phyloP scores from a whole-genome alignment of 306 rosid genomes.

The Malus sylvestris region DNA sequence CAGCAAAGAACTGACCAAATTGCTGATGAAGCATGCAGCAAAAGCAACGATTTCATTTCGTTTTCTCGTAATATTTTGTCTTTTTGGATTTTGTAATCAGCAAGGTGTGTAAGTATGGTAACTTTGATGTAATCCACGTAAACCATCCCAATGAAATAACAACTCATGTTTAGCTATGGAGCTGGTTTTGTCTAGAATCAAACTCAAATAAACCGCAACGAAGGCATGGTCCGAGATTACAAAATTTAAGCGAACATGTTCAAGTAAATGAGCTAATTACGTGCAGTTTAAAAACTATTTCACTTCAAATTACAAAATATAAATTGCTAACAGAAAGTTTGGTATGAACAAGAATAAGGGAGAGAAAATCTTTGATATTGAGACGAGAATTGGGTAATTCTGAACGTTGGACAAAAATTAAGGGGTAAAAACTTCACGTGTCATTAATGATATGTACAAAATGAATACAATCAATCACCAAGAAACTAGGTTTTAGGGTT shows the following conservation, averaged over 20 bases:
- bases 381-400: background rate
- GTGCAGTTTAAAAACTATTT: too few species aligned
- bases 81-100: conserved; percentile 14
- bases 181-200: too few species aligned
- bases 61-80: conserved; percentile 2
- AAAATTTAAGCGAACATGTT: background rate
- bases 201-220: too few species aligned
- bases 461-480: background rate
- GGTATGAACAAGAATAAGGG: background rate
- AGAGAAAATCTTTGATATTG: background rate
- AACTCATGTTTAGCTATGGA: background rate
- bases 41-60: background rate
- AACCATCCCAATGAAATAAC: conserved; percentile 18
- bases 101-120: background rate
- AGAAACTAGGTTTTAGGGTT: background rate
- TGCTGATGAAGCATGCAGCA: background rate
- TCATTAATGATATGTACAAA: conserved; percentile 7
- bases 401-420: background rate
- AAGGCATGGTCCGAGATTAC: background rate
- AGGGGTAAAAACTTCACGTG: background rate
- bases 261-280: background rate
- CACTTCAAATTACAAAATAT: background rate
- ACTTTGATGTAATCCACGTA: conserved; percentile 13
- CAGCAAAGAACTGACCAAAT: conserved; percentile 38
- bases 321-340: background rate